Base-by-base conservation (phyloP, 2,329 filamentous ascomycete genomes). In the Penicillium sclerotiorum region DNA sequence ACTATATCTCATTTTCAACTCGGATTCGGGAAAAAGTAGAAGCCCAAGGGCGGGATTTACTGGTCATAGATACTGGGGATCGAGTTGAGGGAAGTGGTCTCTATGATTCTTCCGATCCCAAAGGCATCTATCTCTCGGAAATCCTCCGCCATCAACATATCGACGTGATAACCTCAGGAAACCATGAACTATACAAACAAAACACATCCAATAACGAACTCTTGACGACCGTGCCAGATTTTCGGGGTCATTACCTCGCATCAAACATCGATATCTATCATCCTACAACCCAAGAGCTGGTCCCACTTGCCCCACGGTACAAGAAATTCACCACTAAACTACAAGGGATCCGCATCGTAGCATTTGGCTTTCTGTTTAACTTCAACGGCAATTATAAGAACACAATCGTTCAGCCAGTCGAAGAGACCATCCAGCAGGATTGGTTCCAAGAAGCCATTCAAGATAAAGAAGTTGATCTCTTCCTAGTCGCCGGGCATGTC, bases 51-150 rank as follows among this genome's bases (percentile, higher is more conserved):
- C 83, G 83, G 22, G 94, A 99, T 68, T 77, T 99, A 13, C 76
- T 99, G n/a, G 77, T 99, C n/a, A 78, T 99, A 56, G 94, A 99
- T 68, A 96, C 92, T 0, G 94, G 94, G 52, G 94, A 97, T 66
- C 83, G 93, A 6, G 83, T 96, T 61, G 94, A 97, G 71, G 91
- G 93, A 28, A 97, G 96, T 67, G 94, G 93, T 1, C 81, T 99
- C 4, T 97, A 96, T 72, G 94, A 97, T 68, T 88, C 86, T 5
- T 96, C 91, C 0, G 78, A 81, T 22, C 94, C 94, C 8, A 95
- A 95, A 66, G 94, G 94, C 18, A 80, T 86, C 64, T 96, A 91
- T 69, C 90, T 90, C 1, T 93, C 90, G 66, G 88, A 93, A 56
- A 94, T 97, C 47, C 85, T 94, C 66, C 86, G 85, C 53, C 79